Evolutionary conservation across 1,139 yeast genomes (phyloP).

Genomic region (Yamadazyma membranifaciens): DNA sequence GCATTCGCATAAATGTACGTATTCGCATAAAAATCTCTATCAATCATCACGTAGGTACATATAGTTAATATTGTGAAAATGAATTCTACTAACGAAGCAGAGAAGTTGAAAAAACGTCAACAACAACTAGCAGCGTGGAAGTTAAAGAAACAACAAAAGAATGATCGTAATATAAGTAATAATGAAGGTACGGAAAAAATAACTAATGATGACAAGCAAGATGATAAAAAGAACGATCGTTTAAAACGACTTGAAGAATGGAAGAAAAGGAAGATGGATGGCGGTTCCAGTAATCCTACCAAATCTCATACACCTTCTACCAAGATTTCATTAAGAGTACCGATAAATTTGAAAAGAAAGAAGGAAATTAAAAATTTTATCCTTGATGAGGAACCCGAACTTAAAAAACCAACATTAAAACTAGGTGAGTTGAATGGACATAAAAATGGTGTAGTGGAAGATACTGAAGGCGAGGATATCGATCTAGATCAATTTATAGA

Average conservation of each 20-base stretch:
- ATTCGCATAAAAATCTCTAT: no score
- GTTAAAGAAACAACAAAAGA: slow-evolving; percentile 25
- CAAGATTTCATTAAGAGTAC: slow-evolving; percentile 2
- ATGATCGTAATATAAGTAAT: no score
- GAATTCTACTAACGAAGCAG: slow-evolving; percentile 23
- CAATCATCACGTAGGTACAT: slow-evolving; percentile 5
- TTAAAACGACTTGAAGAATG: slow-evolving; percentile 40
- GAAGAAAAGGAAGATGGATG: slow-evolving; percentile 27
- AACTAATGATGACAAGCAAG: slow-evolving; percentile 10
- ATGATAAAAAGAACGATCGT: slow-evolving; percentile 19
- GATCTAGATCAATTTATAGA: slow-evolving; percentile 23
- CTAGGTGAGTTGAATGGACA: no score
- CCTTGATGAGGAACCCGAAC: slow-evolving; percentile 22
- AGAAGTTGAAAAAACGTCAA: slow-evolving; percentile 34
- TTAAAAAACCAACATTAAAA: slow-evolving; percentile 24
- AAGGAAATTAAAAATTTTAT: slow-evolving; percentile 8
- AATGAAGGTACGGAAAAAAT: no score
- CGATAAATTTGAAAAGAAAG: slow-evolving; percentile 1
- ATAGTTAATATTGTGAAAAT: slow-evolving; percentile 3
- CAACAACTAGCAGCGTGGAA: slow-evolving; percentile 45
- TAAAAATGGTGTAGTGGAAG: slow-evolving; percentile 1
- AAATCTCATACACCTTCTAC: not conserved
- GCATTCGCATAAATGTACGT: no score
- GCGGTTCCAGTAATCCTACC: not conserved
- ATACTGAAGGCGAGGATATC: slow-evolving; percentile 16